A percentile compares a stretch with the other conserved stretches of the same genome.
phyloP scores from a whole-genome alignment of 495 filamentous ascomycete genomes.

The Aspergillus asperescens region DNA sequence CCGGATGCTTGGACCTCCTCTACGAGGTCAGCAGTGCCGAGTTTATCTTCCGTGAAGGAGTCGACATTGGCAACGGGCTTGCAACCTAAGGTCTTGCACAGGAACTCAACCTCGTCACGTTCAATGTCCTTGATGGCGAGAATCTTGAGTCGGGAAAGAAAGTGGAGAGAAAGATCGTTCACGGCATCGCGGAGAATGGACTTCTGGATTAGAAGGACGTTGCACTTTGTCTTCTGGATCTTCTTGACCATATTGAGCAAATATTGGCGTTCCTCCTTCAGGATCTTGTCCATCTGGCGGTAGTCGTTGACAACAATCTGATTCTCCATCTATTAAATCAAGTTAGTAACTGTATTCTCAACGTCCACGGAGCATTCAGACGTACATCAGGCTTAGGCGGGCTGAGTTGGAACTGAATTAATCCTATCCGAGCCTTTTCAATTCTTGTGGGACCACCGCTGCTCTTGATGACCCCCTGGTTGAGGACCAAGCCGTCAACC shows the following conservation, averaged over 20 bases:
- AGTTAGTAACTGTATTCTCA: conserved; percentile 7
- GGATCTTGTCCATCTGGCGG: conserved; percentile 99
- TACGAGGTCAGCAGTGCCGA: conserved; percentile 89
- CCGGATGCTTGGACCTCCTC: conserved; percentile 87
- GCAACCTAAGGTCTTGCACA: conserved; percentile 96
- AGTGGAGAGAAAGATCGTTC: conserved; percentile 94
- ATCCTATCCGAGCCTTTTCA: conserved; percentile 94
- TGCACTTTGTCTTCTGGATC: conserved; percentile 99
- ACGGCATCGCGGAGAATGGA: conserved; percentile 96
- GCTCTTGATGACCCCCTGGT: conserved; percentile 88
- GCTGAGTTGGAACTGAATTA: conserved; percentile 98
- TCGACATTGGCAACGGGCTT: conserved; percentile 99
- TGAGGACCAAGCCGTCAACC: conserved; percentile 89
- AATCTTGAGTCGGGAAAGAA: conserved; percentile 95
- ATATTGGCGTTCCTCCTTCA: conserved; percentile 98
- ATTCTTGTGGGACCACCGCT: conserved; percentile 86
- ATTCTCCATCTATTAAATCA: conserved; percentile 82
- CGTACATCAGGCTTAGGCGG: conserved; percentile 94
- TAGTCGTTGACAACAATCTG: conserved; percentile 99
- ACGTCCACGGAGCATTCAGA: too few relatives aligned
- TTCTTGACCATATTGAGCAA: conserved; percentile 98
- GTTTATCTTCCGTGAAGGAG: conserved; percentile 97
- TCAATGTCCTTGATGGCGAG: conserved; percentile 95
- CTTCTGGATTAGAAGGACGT: conserved; percentile 97
- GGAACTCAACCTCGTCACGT: conserved; percentile 96